These are phyloP conservation scores for Erodium trifolium DNA, from an alignment of 441 rosid genomes.

Conservation along the genomic window DNA sequence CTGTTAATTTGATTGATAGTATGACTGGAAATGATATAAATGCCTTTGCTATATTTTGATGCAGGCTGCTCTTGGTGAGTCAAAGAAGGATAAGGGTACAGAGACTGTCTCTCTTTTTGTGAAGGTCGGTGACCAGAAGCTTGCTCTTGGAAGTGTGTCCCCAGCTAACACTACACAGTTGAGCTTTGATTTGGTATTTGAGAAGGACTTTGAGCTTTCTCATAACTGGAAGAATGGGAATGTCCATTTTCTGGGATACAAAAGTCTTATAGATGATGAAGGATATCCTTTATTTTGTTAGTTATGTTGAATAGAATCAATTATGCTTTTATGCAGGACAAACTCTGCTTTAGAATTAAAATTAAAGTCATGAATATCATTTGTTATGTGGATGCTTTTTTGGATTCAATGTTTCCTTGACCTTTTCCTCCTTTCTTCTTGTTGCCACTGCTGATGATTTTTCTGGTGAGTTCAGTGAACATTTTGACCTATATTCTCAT, in stretches of 20 bases:
- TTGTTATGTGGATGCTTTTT: no score
- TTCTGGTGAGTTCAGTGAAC: background rate
- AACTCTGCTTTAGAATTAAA: no score
- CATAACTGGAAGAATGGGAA: conserved; percentile 68
- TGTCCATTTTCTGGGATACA: conserved; percentile 53
- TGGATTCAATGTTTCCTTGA: background rate
- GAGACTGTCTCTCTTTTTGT: conserved; percentile 38
- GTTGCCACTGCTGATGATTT: background rate
- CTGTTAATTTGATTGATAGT: no score
- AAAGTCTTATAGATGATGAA: conserved; percentile 9
- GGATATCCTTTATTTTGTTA: conserved; percentile 33
- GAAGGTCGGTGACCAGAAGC: conserved; percentile 35
- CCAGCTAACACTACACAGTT: conserved; percentile 48
- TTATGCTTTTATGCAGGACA: no score
- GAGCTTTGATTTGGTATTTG: conserved; percentile 54
- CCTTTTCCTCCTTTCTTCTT: background rate
- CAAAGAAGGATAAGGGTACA: conserved; percentile 40
- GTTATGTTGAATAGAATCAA: background rate
- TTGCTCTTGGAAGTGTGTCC: conserved; percentile 48
- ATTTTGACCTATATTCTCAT: background rate
- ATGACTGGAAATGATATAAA: background rate
- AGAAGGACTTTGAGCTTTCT: conserved; percentile 63
- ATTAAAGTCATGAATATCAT: no score
- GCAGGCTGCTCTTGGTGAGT: conserved; percentile 60
- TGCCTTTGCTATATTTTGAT: background rate